These are phyloP conservation scores for Crithidia mellificae DNA, from an alignment of 208 protist species.

Conservation along the genomic window DNA sequence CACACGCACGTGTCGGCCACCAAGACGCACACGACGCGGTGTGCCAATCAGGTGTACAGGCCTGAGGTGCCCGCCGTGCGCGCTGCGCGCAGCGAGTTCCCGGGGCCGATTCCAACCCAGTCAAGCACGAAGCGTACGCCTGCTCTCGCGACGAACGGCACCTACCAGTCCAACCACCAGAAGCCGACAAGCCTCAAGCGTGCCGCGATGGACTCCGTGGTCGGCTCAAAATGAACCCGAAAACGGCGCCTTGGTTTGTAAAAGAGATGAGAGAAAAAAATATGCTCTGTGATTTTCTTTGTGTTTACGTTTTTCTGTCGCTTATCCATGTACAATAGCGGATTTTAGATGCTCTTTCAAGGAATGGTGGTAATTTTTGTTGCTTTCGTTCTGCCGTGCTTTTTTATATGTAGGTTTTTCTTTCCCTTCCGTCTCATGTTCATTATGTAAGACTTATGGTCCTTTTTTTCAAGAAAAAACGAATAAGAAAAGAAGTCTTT, in stretches of 20 bases:
- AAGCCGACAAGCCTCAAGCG: conserved; percentile 38
- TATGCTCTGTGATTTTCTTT: too few species aligned
- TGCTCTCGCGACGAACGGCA: conserved; percentile 63
- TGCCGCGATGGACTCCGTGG: conserved; percentile 30
- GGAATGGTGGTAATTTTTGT: too few species aligned
- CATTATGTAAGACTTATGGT: too few species aligned
- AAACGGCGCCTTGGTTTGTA: neutral
- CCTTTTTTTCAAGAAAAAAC: too few species aligned
- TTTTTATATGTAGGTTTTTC: conserved; percentile 19
- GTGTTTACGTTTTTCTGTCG: too few species aligned
- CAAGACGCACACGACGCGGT: conserved; percentile 45
- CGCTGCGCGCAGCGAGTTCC: conserved; percentile 72
- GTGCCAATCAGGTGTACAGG: conserved; percentile 66
- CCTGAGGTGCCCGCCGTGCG: conserved; percentile 66
- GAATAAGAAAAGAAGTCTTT: too few species aligned
- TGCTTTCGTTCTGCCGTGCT: too few species aligned
- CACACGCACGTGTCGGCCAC: conserved; percentile 76
- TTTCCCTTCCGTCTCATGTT: too few species aligned
- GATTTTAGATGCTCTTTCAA: too few species aligned
- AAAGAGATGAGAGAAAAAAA: too few species aligned
- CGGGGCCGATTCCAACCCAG: conserved; percentile 79
- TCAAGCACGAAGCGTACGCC: conserved; percentile 80
- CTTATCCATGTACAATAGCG: too few species aligned
- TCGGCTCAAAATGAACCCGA: conserved; percentile 27
- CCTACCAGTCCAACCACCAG: conserved; percentile 63